These are phyloP conservation scores for Juglanconis juglandina DNA, from an alignment of 2,329 filamentous ascomycete species.

Conservation along the genomic window DNA sequence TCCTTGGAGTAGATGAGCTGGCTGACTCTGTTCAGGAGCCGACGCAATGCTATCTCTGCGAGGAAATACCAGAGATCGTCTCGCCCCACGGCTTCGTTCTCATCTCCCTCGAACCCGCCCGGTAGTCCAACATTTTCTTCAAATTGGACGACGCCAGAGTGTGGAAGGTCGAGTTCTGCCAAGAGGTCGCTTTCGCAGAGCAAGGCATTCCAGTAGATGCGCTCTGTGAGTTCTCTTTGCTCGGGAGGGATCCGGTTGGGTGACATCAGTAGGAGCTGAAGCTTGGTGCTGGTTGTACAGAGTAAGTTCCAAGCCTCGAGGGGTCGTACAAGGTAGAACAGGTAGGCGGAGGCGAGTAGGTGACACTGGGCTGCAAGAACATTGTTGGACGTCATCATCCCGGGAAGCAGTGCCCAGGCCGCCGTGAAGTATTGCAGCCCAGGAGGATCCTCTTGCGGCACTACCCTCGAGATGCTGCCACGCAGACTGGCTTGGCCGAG, in stretches of 20 bases:
- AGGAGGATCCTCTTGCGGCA: slow-evolving; percentile 66
- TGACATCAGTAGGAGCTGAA: slow-evolving; percentile 73
- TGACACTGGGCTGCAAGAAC: slow-evolving; percentile 78
- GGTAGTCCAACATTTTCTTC: slow-evolving; percentile 78
- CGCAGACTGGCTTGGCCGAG: slow-evolving; percentile 72
- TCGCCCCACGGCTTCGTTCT: slow-evolving; percentile 59
- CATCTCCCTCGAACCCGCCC: slow-evolving; percentile 72
- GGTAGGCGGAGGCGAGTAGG: slow-evolving; percentile 74
- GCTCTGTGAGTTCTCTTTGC: slow-evolving; percentile 69
- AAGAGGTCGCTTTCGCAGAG: slow-evolving; percentile 78
- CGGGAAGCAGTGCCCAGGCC: slow-evolving; percentile 73
- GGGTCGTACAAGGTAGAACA: slow-evolving; percentile 78
- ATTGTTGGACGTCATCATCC: slow-evolving; percentile 75
- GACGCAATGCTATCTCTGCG: slow-evolving; percentile 74
- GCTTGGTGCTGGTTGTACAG: slow-evolving; percentile 75
- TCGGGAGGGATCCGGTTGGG: slow-evolving; percentile 67
- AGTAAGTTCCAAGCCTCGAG: slow-evolving; percentile 80
- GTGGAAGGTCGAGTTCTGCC: slow-evolving; percentile 75
- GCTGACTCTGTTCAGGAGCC: slow-evolving; percentile 74
- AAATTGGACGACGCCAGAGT: slow-evolving; percentile 78
- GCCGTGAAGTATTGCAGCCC: slow-evolving; percentile 77
- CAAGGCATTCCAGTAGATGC: slow-evolving; percentile 81
- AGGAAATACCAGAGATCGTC: slow-evolving; percentile 86
- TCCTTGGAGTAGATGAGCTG: slow-evolving; percentile 77
- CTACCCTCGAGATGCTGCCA: slow-evolving; percentile 71